These are phyloP conservation scores for Onygena corvina DNA, from an alignment of 2,329 filamentous ascomycete genomes.

Conservation along the genomic window DNA sequence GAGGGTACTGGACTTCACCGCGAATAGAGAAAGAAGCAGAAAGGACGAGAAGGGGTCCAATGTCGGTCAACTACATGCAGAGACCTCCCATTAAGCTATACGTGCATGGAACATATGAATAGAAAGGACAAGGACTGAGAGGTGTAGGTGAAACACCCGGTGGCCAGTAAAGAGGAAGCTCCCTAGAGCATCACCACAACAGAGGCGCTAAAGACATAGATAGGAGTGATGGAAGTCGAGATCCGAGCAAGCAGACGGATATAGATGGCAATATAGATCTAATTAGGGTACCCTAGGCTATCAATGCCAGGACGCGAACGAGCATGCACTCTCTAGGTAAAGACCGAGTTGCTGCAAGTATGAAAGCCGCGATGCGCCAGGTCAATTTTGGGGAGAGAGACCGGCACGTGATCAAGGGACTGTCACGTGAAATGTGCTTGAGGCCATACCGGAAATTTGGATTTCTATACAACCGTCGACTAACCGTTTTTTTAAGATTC, in stretches of 20 bases:
- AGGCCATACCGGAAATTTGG: too few relatives aligned
- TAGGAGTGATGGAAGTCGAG: background rate
- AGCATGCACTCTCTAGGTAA: background rate
- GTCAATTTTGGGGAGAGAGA: too few relatives aligned
- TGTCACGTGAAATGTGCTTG: too few relatives aligned
- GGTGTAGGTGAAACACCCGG: background rate
- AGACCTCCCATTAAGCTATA: background rate
- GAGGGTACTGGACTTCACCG: too few relatives aligned
- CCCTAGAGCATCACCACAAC: constrained; percentile 1
- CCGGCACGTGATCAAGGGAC: too few relatives aligned
- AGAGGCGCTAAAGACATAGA: background rate
- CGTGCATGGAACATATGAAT: background rate
- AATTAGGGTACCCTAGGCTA: background rate
- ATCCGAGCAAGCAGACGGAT: background rate
- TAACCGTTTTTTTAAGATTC: too few relatives aligned
- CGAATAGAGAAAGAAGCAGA: background rate
- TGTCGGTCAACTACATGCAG: background rate
- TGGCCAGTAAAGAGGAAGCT: background rate
- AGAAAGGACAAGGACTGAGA: background rate
- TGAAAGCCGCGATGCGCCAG: too few relatives aligned
- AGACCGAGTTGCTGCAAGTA: background rate
- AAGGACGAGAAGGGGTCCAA: background rate
- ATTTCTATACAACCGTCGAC: too few relatives aligned
- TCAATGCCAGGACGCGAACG: background rate
- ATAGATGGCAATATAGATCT: background rate